Conservation (phyloP, 2,329 filamentous ascomycete species). For the Tolypocladium tropicale region DNA sequence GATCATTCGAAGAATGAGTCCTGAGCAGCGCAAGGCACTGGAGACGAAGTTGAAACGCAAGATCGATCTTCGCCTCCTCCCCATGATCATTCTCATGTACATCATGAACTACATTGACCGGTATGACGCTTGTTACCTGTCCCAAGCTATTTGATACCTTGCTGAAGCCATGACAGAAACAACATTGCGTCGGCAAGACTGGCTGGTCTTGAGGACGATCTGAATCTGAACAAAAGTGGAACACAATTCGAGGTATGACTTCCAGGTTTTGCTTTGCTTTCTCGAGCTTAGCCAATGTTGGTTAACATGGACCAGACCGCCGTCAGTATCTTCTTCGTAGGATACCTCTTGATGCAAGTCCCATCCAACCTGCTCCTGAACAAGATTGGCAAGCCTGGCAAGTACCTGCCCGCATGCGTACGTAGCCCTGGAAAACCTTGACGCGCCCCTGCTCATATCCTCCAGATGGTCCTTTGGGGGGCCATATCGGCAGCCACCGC, state of each 20-base stretch:
- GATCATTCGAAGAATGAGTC: background rate
- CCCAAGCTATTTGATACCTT: background rate
- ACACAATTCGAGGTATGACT: constrained; percentile 9
- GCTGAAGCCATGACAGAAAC: constrained; percentile 23
- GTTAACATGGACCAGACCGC: constrained; percentile 20
- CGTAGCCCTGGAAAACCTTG: constrained; percentile 8
- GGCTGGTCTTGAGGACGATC: constrained; percentile 33
- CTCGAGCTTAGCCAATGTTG: background rate
- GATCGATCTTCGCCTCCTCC: constrained; percentile 20
- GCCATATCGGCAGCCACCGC: constrained; percentile 31
- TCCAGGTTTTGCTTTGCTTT: background rate
- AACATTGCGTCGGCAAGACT: constrained; percentile 12
- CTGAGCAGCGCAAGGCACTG: background rate
- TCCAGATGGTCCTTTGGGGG: background rate
- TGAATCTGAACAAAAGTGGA: constrained; percentile 30
- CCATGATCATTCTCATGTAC: constrained; percentile 12
- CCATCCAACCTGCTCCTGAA: constrained; percentile 42
- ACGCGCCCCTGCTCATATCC: background rate
- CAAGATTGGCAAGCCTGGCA: constrained; percentile 36
- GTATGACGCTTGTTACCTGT: background rate
- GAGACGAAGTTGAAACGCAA: constrained; percentile 11
- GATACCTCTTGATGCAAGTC: constrained; percentile 40
- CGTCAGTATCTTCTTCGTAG: constrained; percentile 41
- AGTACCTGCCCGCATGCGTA: constrained; percentile 35
- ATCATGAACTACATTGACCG: constrained; percentile 38